phyloP scores from a whole-genome alignment of 495 filamentous ascomycete genomes.

The Eremomyces bilateralis region DNA sequence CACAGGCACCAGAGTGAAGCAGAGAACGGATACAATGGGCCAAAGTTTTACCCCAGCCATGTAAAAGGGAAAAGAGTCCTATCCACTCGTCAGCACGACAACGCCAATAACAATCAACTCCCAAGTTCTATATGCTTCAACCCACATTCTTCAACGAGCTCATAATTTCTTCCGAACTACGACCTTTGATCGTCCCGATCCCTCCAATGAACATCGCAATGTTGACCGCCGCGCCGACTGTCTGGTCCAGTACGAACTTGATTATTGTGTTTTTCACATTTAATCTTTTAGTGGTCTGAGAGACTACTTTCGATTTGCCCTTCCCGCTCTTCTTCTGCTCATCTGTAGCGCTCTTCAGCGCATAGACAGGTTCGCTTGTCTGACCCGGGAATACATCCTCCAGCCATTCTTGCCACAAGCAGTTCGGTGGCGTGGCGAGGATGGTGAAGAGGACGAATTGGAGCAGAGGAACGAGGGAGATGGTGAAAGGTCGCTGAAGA shows the following conservation, averaged over 20 bases:
- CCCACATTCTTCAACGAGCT: constrained; percentile 4
- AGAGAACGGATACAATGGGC: constrained; percentile 1
- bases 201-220: constrained; percentile 49
- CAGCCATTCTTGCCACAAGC: constrained; percentile 14
- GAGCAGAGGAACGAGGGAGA: not conserved
- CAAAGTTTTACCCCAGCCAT: constrained; percentile 3
- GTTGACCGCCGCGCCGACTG: constrained; percentile 51
- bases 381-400: constrained; percentile 25
- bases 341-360: not conserved
- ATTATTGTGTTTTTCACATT: constrained; percentile 1
- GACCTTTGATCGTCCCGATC: constrained; percentile 27
- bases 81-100: not conserved
- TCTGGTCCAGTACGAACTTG: constrained; percentile 55
- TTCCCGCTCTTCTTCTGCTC: not conserved
- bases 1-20: constrained; percentile 2
- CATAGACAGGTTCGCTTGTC: not conserved
- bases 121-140: not conserved
- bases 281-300: not conserved
- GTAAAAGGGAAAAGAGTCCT: constrained; percentile 1
- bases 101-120: too few species aligned
- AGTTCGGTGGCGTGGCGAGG: constrained; percentile 1
- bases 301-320: not conserved
- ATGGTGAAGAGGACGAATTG: constrained; percentile 1
- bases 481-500: constrained; percentile 4
- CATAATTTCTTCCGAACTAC: constrained; percentile 2